Evolutionary conservation across 2,329 filamentous ascomycete species (phyloP).

Genomic region (Fusarium guadeloupense): DNA sequence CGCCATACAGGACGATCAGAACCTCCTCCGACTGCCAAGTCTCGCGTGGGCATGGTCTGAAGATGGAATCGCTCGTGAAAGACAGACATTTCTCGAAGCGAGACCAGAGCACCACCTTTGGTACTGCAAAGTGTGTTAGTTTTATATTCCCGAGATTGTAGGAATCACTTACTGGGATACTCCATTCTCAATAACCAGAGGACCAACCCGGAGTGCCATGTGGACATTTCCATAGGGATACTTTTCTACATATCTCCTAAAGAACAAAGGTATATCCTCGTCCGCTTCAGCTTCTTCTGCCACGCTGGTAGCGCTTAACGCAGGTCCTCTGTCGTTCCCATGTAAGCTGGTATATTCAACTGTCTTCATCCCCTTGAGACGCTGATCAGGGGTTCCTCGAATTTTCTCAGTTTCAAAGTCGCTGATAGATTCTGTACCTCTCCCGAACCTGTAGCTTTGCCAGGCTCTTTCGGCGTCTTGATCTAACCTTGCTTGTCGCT

Average conservation of each 20-base stretch:
- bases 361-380: slow-evolving; percentile 19
- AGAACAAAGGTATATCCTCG: slow-evolving; percentile 45
- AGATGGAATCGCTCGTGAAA: slow-evolving; percentile 36
- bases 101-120: slow-evolving; percentile 41
- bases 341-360: slow-evolving; percentile 9
- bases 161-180: slow-evolving; percentile 46
- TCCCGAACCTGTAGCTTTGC: neutral
- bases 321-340: slow-evolving; percentile 15
- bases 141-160: neutral
- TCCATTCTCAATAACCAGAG: slow-evolving; percentile 53
- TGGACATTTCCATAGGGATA: slow-evolving; percentile 53
- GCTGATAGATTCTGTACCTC: neutral
- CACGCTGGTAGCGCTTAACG: slow-evolving; percentile 19
- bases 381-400: neutral
- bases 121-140: slow-evolving; percentile 27
- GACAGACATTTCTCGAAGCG: slow-evolving; percentile 35
- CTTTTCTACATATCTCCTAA: slow-evolving; percentile 43
- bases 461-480: neutral
- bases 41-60: slow-evolving; percentile 29
- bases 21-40: slow-evolving; percentile 23
- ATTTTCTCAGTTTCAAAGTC: slow-evolving; percentile 15
- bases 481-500: neutral
- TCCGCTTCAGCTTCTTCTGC: slow-evolving; percentile 29
- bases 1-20: slow-evolving; percentile 18
- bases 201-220: slow-evolving; percentile 52